Evolutionary conservation across 2,329 filamentous ascomycete species (phyloP), one percentile per base, ranked within the genome.

Genomic region (Polychaeton citri): DNA sequence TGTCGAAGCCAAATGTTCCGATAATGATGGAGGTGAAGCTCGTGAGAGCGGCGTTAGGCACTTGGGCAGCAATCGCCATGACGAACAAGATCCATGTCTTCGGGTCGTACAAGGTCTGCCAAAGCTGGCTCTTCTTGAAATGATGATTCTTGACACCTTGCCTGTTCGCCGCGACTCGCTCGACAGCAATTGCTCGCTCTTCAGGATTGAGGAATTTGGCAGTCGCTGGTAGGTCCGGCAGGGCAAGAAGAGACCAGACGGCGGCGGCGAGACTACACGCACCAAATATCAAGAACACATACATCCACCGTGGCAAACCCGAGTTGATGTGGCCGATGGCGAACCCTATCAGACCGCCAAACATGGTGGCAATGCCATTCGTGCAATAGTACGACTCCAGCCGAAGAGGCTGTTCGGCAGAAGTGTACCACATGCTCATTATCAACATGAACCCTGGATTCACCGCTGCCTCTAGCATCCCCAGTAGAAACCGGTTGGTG

Each of bases 61-160:
- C 59, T 42, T 74, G 69, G 0, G 70, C 69, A 0, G 65, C 69
- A 12, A 64, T 57, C 1, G 68, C 65, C 52, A 69, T 62, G 19
- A 73, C 42, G 38, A 74, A 72, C 4, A 76, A 47, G 12, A 76
- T 59, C 71, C 72, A 77, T 0, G 71, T 72, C 53, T 77, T 75
- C 0, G 70, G 62, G 43, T 77, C 73, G 3, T 51, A 33, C 1
- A 65, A 45, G 0, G 65, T 65, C 49, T 72, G 65, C 40, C 57
- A 55, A 3, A 64, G 59, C 47, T 61, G 59, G 19, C 53, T 45
- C 30, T 39, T 45, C 41, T 60, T 60, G 47, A 59, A 59, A 18
- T 68, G 57, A 5, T 58, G 57, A 42, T 70, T 74, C 48, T 72
- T 72, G 34, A 74, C 63, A 1, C 71, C 71, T 38, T 69, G 63